Conservation (phyloP, 441 rosid genomes). For the Rhodomyrtus psidioides region DNA sequence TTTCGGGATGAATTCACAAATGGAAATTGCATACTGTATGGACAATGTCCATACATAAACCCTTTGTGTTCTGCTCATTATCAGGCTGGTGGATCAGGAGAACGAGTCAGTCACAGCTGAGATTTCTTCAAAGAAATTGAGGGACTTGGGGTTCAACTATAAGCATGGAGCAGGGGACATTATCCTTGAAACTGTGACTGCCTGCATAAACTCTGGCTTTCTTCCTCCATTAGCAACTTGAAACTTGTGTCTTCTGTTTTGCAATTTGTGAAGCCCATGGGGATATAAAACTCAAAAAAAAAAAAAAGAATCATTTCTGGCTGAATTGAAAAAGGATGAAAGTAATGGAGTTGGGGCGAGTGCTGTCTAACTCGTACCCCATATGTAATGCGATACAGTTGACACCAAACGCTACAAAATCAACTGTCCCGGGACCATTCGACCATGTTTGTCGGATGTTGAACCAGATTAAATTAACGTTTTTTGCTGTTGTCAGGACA, state of each 20-base stretch:
- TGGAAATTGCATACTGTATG: neutral
- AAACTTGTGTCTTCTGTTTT: neutral
- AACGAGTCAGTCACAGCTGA: slow-evolving; percentile 22
- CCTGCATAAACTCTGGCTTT: slow-evolving; percentile 30
- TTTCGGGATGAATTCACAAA: neutral
- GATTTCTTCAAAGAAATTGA: slow-evolving; percentile 65
- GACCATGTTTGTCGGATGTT: neutral
- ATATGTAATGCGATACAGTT: neutral
- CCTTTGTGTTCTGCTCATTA: neutral
- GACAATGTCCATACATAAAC: neutral
- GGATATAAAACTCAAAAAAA: neutral
- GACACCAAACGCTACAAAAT: neutral
- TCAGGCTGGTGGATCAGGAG: slow-evolving; percentile 25
- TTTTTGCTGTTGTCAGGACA: neutral
- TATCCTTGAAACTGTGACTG: slow-evolving; percentile 33
- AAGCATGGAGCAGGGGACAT: slow-evolving; percentile 46
- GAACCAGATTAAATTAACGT: neutral
- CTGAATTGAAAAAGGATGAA: neutral
- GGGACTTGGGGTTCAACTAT: slow-evolving; percentile 49
- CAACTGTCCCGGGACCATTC: neutral
- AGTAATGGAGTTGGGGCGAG: neutral
- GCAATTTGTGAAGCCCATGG: neutral
- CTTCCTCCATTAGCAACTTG: slow-evolving; percentile 12
- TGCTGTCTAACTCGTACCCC: neutral
- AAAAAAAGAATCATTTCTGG: neutral